Base-by-base conservation (phyloP, 1,284 basidiomycete species). In the Trametes versicolor region DNA sequence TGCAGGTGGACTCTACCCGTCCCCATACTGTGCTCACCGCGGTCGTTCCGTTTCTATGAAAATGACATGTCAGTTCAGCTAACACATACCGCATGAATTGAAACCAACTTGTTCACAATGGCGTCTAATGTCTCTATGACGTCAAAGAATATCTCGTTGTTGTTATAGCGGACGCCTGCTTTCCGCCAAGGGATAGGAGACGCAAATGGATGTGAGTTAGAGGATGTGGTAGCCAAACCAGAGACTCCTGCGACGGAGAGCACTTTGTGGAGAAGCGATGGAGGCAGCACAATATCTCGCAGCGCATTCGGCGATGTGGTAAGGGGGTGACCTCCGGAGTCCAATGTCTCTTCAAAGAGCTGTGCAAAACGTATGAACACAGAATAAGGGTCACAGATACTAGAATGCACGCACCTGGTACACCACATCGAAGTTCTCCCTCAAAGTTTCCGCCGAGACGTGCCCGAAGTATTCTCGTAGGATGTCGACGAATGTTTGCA, bases 121-220 rank as follows among this genome's bases (percentile, higher is more conserved):
- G 93, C 92, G 68, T 89, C 90, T 62, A 98, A 82, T 59, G 91
- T 88, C 77, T 99, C 97, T 4, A 88, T 84, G 64, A 98, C 86
- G 75, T 99, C 97, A 75, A 99, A 95, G 76, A 95, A 96, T 37
- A 98, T 92, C 78, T 99, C 97, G 76, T 98, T 98, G 77, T 88
- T 93, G 45, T 91, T 88, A 76, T 99, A 93, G 61, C 91, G 85
- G 47, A 97, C 83, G 2, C 94, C 94, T 3, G 91, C 86, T 72
- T 93, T 93, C 56, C 97, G 86, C 97, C 97, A 99, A 5, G 96
- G 95, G 75, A 98, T 97, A 0, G 95, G 94, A 7, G 95, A 96
- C 1, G 95, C 90, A 72, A 98, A 97, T 0, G 95, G 91, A 17
- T 92, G 87, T 0, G 89, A 82, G 59, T 68, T 74, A 2, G 72